Percentiles rank a stretch among this genome's conserved stretches.
These are phyloP conservation scores for Mycena albidolilacea DNA, from an alignment of 768 basidiomycete species.

Conservation along the genomic window DNA sequence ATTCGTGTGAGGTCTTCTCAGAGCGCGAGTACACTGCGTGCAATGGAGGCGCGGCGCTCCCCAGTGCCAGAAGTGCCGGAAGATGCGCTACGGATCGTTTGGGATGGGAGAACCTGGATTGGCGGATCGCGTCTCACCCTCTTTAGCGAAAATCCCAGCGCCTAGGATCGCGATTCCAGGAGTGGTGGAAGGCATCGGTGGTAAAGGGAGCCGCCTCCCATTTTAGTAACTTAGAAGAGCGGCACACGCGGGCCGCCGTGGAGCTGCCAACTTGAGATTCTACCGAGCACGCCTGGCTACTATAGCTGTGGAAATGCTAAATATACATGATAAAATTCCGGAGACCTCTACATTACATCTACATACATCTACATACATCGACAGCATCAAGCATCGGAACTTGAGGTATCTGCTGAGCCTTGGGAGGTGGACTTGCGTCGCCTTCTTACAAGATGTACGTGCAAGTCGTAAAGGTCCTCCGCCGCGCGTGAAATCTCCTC, in stretches of 20 bases:
- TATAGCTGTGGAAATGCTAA: too few relatives aligned
- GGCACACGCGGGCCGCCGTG: too few relatives aligned
- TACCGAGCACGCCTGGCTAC: too few relatives aligned
- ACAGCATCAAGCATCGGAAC: too few relatives aligned
- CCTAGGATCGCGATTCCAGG: slow-evolving; percentile 83
- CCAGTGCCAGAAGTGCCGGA: slow-evolving; percentile 76
- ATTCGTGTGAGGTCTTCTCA: slow-evolving; percentile 66
- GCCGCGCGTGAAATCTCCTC: slow-evolving; percentile 74
- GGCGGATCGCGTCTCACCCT: slow-evolving; percentile 63
- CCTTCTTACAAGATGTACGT: slow-evolving; percentile 46
- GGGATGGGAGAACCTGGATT: slow-evolving; percentile 41
- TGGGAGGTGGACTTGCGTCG: too few relatives aligned
- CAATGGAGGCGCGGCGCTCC: slow-evolving; percentile 58
- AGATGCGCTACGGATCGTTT: slow-evolving; percentile 71
- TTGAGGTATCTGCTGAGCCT: too few relatives aligned
- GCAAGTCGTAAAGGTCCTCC: slow-evolving; percentile 80
- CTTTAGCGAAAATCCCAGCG: slow-evolving; percentile 83
- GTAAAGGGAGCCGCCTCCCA: background rate
- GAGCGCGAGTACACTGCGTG: slow-evolving; percentile 90
- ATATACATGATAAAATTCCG: too few relatives aligned
- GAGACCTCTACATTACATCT: too few relatives aligned
- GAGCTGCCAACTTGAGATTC: background rate
- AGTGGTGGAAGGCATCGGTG: slow-evolving; percentile 42
- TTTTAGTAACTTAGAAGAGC: background rate
- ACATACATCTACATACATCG: too few relatives aligned